Percentiles rank a stretch among this genome's conserved stretches.
phyloP scores from a whole-genome alignment of 352 stramenopile species.

The Globisporangium ultimum region DNA sequence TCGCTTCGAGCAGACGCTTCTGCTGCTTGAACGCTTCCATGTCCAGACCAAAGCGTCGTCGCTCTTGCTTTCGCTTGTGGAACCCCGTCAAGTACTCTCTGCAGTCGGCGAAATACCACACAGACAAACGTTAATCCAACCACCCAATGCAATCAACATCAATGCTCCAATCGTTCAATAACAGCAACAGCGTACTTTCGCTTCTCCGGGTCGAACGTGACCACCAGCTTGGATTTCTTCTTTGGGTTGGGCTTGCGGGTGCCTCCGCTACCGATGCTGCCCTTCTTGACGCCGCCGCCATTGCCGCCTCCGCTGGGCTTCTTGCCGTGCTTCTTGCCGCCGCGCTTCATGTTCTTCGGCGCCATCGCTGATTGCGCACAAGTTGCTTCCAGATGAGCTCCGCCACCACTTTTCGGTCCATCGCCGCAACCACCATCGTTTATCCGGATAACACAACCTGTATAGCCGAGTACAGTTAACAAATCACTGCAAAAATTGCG shows the following conservation, averaged over 20 bases:
- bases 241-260: slow-evolving; percentile 35
- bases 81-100: slow-evolving; percentile 87
- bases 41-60: slow-evolving; percentile 79
- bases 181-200: slow-evolving; percentile 49
- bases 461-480: not conserved
- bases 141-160: not conserved
- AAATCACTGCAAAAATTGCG: not conserved
- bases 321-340: slow-evolving; percentile 19
- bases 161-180: not conserved
- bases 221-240: slow-evolving; percentile 86
- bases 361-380: slow-evolving; percentile 1
- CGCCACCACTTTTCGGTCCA: not conserved
- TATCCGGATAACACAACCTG: not conserved
- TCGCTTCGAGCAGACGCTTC: slow-evolving; percentile 72
- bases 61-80: slow-evolving; percentile 85
- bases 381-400: not conserved
- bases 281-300: slow-evolving; percentile 16
- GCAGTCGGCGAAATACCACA: not conserved
- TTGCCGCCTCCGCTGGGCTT: slow-evolving; percentile 25
- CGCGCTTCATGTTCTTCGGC: slow-evolving; percentile 16
- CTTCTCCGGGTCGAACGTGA: slow-evolving; percentile 87
- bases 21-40: slow-evolving; percentile 90
- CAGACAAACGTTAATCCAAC: not conserved
- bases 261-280: slow-evolving; percentile 17
- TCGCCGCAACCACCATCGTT: not conserved